Evolutionary conservation across 352 stramenopile genomes (phyloP).

Genomic region (Discostella stelligera): DNA sequence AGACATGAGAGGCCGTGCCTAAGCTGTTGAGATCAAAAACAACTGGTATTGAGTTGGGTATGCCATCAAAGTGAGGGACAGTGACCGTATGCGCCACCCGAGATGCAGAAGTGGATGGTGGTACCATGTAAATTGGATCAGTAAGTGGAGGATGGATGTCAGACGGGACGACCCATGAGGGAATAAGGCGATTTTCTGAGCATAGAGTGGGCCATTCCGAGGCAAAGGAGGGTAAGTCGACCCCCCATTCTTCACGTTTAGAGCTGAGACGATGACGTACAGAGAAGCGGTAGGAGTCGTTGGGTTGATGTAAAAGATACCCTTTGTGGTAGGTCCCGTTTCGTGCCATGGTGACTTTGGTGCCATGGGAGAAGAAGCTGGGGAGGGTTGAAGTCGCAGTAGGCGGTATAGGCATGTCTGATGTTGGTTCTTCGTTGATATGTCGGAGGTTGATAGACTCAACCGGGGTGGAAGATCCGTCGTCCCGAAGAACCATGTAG

Average conservation of each 20-base stretch:
- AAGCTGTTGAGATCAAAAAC: neutral
- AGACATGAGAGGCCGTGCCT: neutral
- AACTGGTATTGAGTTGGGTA: neutral
- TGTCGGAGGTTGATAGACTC: neutral
- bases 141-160: too few relatives aligned
- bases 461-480: neutral
- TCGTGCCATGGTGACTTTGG: neutral
- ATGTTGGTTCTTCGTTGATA: neutral
- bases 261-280: neutral
- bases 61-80: too few relatives aligned
- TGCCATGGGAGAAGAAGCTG: neutral
- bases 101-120: too few relatives aligned
- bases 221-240: neutral
- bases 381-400: neutral
- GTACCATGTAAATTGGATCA: too few relatives aligned
- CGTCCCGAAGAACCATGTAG: constrained; percentile 7
- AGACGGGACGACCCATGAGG: too few relatives aligned
- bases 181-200: neutral
- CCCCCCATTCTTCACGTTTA: constrained; percentile 19
- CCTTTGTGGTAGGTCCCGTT: neutral
- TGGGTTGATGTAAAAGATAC: neutral
- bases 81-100: too few relatives aligned
- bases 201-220: neutral
- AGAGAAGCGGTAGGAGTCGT: neutral
- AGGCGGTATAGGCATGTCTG: neutral